Conservation (phyloP, 2,329 filamentous ascomycete genomes). For the Fusarium tuaranense region DNA sequence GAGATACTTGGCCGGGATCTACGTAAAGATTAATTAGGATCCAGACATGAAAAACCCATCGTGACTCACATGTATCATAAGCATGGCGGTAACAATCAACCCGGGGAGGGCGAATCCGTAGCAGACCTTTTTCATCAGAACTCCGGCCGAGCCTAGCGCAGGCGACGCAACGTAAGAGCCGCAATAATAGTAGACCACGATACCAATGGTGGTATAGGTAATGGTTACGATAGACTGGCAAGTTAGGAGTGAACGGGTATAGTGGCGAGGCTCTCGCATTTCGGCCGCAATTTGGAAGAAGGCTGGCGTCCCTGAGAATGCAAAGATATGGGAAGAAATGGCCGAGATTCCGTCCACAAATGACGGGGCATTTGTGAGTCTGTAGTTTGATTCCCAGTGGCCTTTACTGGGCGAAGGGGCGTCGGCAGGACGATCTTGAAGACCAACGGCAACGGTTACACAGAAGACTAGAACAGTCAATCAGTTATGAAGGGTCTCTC, state of each 20-base stretch:
- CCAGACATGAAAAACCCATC: too few relatives aligned
- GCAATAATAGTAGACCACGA: constrained; percentile 58
- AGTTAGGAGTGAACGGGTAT: constrained; percentile 39
- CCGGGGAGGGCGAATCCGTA: constrained; percentile 53
- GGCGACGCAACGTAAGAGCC: constrained; percentile 59
- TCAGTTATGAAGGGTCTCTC: neutral
- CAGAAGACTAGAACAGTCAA: constrained; percentile 26
- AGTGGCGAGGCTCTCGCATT: constrained; percentile 46
- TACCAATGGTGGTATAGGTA: constrained; percentile 47
- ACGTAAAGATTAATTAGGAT: constrained; percentile 1
- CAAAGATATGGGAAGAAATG: constrained; percentile 48
- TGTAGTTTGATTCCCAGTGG: constrained; percentile 43
- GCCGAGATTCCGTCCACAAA: constrained; percentile 47
- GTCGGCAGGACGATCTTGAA: constrained; percentile 45
- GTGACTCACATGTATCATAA: constrained; percentile 41
- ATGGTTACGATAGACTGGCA: constrained; percentile 43
- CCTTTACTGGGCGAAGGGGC: constrained; percentile 44
- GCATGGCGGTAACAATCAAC: constrained; percentile 38
- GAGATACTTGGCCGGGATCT: constrained; percentile 38
- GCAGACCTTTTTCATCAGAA: constrained; percentile 54
- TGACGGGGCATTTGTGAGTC: constrained; percentile 44
- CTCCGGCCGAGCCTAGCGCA: constrained; percentile 57
- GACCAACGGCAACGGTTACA: constrained; percentile 44
- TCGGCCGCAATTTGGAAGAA: constrained; percentile 49
- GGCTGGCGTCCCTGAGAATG: constrained; percentile 50